These are phyloP conservation scores for Sporormia fimetaria DNA, from an alignment of 495 filamentous ascomycete species.

Conservation along the genomic window DNA sequence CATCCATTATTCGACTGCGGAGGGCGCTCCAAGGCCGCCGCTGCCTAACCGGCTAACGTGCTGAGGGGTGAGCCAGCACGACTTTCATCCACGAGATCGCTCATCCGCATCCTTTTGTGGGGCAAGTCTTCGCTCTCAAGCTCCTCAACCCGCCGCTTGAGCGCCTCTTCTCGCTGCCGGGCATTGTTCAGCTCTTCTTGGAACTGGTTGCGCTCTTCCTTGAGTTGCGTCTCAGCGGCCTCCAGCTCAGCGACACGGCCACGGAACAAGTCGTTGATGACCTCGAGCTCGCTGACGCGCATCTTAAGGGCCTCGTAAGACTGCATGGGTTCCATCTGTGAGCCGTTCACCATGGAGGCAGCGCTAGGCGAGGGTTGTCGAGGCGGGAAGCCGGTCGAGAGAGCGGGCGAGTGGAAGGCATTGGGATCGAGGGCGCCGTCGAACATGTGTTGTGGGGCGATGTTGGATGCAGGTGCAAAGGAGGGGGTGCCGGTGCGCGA, in stretches of 20 bases:
- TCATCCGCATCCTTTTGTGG: constrained; percentile 25
- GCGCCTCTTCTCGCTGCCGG: constrained; percentile 63
- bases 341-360: constrained; percentile 60
- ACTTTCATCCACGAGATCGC: constrained; percentile 23
- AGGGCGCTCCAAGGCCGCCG: background rate
- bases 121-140: constrained; percentile 55
- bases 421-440: constrained; percentile 54
- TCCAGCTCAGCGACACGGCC: constrained; percentile 83
- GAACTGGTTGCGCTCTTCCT: constrained; percentile 46
- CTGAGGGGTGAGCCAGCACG: constrained; percentile 17
- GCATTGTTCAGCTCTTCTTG: constrained; percentile 62
- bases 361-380: constrained; percentile 58
- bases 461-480: constrained; percentile 44
- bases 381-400: constrained; percentile 41
- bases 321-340: constrained; percentile 61
- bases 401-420: constrained; percentile 49
- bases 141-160: constrained; percentile 73
- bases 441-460: constrained; percentile 67
- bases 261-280: constrained; percentile 89
- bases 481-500: constrained; percentile 75
- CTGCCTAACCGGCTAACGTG: constrained; percentile 9
- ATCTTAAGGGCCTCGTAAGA: constrained; percentile 82
- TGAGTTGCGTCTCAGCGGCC: constrained; percentile 52
- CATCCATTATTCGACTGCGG: background rate
- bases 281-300: constrained; percentile 81